Evolutionary conservation across 192 early-diverging fungal species (phyloP).

Genomic region (Backusella tarrabulga): DNA sequence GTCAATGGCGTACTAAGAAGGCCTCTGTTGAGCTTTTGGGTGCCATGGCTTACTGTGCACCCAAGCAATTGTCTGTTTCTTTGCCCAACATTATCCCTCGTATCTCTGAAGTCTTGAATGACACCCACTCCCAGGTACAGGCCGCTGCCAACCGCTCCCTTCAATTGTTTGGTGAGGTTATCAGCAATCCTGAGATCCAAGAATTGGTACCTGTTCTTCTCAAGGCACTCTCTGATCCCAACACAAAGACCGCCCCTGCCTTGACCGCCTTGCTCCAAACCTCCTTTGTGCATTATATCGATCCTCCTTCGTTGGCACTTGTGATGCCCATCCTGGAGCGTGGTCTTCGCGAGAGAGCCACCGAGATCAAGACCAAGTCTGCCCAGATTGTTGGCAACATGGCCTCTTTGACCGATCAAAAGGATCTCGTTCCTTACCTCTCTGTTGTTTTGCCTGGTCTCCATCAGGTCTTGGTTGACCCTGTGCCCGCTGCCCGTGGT

Average conservation of each 20-base stretch:
- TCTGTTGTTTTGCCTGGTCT: slow-evolving; percentile 78
- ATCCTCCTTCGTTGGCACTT: slow-evolving; percentile 92
- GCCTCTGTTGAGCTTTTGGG: slow-evolving; percentile 93
- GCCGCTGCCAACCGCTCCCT: slow-evolving; percentile 83
- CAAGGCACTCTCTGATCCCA: slow-evolving; percentile 86
- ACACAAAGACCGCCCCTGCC: slow-evolving; percentile 79
- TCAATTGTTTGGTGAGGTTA: slow-evolving; percentile 89
- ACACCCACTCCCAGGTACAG: slow-evolving; percentile 91
- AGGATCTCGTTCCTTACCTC: slow-evolving; percentile 92
- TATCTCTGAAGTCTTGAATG: slow-evolving; percentile 88
- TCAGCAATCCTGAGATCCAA: slow-evolving; percentile 98
- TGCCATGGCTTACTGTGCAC: slow-evolving; percentile 94
- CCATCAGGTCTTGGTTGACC: slow-evolving; percentile 90
- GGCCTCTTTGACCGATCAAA: slow-evolving; percentile 90
- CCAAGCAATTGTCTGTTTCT: slow-evolving; percentile 88
- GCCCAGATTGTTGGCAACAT: slow-evolving; percentile 99
- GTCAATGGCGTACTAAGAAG: slow-evolving; percentile 97
- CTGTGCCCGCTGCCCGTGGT: slow-evolving; percentile 94
- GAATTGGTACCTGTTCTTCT: slow-evolving; percentile 84
- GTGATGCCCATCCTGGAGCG: slow-evolving; percentile 94
- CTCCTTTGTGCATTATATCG: slow-evolving; percentile 98
- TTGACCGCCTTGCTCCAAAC: slow-evolving; percentile 86
- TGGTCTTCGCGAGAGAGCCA: slow-evolving; percentile 85
- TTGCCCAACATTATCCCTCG: slow-evolving; percentile 91
- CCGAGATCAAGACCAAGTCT: slow-evolving; percentile 91